Percentiles rank a stretch among this genome's conserved stretches.
phyloP scores from a whole-genome alignment of 768 basidiomycete species.

The Amanita brunnescens region DNA sequence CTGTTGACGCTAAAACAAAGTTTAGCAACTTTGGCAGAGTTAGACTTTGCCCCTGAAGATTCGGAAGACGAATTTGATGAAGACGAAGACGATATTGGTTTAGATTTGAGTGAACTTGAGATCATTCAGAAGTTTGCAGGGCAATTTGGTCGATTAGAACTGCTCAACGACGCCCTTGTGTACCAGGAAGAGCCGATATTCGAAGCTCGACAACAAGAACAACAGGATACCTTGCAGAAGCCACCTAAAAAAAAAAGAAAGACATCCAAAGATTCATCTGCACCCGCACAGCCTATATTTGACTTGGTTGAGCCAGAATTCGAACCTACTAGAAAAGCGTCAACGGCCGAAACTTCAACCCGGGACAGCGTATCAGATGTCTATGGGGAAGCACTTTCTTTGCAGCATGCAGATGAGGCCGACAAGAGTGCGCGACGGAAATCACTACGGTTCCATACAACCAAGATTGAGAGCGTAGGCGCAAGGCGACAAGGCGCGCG shows the following conservation, averaged over 20 bases:
- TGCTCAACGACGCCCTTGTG: slow-evolving; percentile 43
- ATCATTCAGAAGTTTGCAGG: neutral
- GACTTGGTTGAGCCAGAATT: slow-evolving; percentile 81
- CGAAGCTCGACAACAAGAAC: neutral
- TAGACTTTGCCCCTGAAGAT: slow-evolving; percentile 59
- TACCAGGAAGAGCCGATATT: neutral
- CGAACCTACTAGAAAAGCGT: slow-evolving; percentile 29
- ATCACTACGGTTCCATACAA: slow-evolving; percentile 87
- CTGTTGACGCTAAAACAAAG: slow-evolving; percentile 79
- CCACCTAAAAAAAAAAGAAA: slow-evolving; percentile 63
- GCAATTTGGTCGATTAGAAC: slow-evolving; percentile 17
- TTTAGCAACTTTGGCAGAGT: slow-evolving; percentile 70
- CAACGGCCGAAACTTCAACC: slow-evolving; percentile 15
- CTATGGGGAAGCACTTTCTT: slow-evolving; percentile 66
- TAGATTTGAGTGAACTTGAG: slow-evolving; percentile 18
- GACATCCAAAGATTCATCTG: slow-evolving; percentile 19
- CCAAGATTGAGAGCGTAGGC: slow-evolving; percentile 78
- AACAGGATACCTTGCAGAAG: slow-evolving; percentile 4
- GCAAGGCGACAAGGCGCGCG: slow-evolving; percentile 70
- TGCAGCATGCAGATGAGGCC: slow-evolving; percentile 63
- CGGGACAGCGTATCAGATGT: slow-evolving; percentile 27
- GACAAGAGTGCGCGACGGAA: slow-evolving; percentile 82
- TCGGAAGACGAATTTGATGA: slow-evolving; percentile 39
- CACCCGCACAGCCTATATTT: slow-evolving; percentile 36
- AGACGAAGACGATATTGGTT: slow-evolving; percentile 18